phyloP scores from a whole-genome alignment of 2,329 filamentous ascomycete genomes.

The Fusarium caatingaense region DNA sequence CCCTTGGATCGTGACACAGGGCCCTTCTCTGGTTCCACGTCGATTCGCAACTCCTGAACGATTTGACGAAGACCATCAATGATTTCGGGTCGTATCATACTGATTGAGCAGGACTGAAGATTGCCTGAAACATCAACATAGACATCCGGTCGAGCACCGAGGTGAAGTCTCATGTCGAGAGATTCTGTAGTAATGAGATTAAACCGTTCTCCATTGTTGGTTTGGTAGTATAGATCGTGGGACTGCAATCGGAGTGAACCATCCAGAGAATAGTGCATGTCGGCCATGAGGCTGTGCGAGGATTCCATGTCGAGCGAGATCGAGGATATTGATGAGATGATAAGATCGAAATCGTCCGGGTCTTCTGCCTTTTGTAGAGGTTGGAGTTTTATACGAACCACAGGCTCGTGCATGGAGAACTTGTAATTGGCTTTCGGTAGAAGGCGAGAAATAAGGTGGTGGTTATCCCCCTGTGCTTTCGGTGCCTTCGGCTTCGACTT shows the following conservation, averaged over 20 bases:
- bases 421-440: conserved; percentile 95
- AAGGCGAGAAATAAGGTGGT: conserved; percentile 85
- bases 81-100: conserved; percentile 91
- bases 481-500: conserved; percentile 62
- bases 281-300: conserved; percentile 87
- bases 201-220: conserved; percentile 81
- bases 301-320: conserved; percentile 94
- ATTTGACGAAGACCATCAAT: conserved; percentile 93
- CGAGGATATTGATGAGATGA: conserved; percentile 95
- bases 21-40: conserved; percentile 72
- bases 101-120: conserved; percentile 87
- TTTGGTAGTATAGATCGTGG: conserved; percentile 95
- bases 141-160: conserved; percentile 87
- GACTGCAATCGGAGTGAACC: conserved; percentile 86
- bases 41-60: conserved; percentile 80
- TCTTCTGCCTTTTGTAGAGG: conserved; percentile 74
- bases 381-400: conserved; percentile 88
- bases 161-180: conserved; percentile 85
- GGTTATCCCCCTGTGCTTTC: conserved; percentile 56
- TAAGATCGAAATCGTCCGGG: conserved; percentile 88
- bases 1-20: conserved; percentile 59
- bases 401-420: conserved; percentile 95
- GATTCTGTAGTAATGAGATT: conserved; percentile 89
- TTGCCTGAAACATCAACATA: conserved; percentile 83
- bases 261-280: conserved; percentile 86